Evolutionary conservation across 192 early-diverging fungal species (phyloP).

Genomic region (Backusella australiensis): DNA sequence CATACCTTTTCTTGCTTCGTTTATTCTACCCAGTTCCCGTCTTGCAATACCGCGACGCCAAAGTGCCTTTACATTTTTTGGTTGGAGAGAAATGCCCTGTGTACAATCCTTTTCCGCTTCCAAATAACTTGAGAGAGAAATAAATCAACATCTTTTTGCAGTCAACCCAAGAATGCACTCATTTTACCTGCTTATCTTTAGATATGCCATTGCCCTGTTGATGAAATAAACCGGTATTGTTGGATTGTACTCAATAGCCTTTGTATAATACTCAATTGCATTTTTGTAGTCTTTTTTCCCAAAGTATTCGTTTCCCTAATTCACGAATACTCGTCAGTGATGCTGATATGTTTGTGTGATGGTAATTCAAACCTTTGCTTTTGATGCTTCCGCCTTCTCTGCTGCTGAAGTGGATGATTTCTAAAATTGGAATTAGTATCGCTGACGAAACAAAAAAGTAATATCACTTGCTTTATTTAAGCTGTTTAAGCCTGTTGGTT

Average conservation of each 20-base stretch:
- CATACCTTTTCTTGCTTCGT: slow-evolving; percentile 53
- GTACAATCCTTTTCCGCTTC: slow-evolving; percentile 72
- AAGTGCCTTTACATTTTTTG: slow-evolving; percentile 75
- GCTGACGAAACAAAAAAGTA: too few relatives aligned
- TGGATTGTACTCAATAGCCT: slow-evolving; percentile 60
- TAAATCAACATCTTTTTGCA: too few relatives aligned
- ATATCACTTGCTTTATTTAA: neutral
- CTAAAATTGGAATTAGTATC: neutral
- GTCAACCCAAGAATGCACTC: too few relatives aligned
- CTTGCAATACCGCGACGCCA: slow-evolving; percentile 74
- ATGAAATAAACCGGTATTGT: slow-evolving; percentile 56
- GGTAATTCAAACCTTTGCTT: slow-evolving; percentile 20
- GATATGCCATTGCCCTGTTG: slow-evolving; percentile 81
- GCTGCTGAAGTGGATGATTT: neutral
- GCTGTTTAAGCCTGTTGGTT: neutral
- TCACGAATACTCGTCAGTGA: neutral
- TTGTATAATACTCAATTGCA: slow-evolving; percentile 64
- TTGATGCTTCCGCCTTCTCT: slow-evolving; percentile 19
- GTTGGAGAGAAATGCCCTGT: slow-evolving; percentile 53
- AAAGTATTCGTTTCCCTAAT: slow-evolving; percentile 61
- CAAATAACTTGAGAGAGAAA: slow-evolving; percentile 39
- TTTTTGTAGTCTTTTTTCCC: slow-evolving; percentile 50
- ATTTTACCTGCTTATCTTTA: slow-evolving; percentile 67
- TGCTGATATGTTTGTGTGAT: neutral
- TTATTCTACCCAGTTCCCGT: slow-evolving; percentile 43